Conservation (phyloP, 768 basidiomycete genomes). For the Tylopilus vinaceipallidus region DNA sequence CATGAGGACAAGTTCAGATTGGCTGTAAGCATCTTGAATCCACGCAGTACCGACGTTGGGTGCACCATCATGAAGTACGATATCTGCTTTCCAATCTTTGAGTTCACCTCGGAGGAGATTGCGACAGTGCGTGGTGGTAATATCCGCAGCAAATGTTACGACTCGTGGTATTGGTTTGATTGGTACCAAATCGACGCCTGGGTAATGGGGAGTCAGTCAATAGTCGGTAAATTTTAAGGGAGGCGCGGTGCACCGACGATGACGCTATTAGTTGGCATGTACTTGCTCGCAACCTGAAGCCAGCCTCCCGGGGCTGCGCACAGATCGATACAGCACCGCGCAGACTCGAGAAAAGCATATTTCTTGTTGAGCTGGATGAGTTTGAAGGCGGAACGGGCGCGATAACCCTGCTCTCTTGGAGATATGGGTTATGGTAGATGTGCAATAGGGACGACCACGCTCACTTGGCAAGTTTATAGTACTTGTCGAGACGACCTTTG, state of each 20-base stretch:
- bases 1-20: slow-evolving; percentile 95
- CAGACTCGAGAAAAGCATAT: slow-evolving; percentile 85
- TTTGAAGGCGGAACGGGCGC: slow-evolving; percentile 99
- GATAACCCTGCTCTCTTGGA: slow-evolving; percentile 93
- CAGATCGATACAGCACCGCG: slow-evolving; percentile 93
- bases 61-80: slow-evolving; percentile 97
- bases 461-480: slow-evolving; percentile 93
- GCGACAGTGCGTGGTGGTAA: slow-evolving; percentile 90
- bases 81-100: slow-evolving; percentile 99
- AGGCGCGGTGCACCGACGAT: slow-evolving; percentile 68
- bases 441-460: slow-evolving; percentile 3
- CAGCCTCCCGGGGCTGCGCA: slow-evolving; percentile 99
- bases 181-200: slow-evolving; percentile 93
- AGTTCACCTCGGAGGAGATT: slow-evolving; percentile 81
- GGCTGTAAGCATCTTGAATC: slow-evolving; percentile 97
- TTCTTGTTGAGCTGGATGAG: slow-evolving; percentile 98
- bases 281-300: slow-evolving; percentile 97
- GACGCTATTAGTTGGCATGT: slow-evolving; percentile 90
- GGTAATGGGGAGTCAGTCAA: slow-evolving; percentile 7
- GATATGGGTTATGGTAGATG: slow-evolving; percentile 9
- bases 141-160: slow-evolving; percentile 89
- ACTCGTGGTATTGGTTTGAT: slow-evolving; percentile 95
- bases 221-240: background rate
- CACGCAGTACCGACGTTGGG: slow-evolving; percentile 99
- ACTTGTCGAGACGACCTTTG: slow-evolving; percentile 94